Evolutionary conservation across 169 alveolate species (phyloP), one percentile per base, ranked within the genome.

Genomic region (Plasmodium inui): DNA sequence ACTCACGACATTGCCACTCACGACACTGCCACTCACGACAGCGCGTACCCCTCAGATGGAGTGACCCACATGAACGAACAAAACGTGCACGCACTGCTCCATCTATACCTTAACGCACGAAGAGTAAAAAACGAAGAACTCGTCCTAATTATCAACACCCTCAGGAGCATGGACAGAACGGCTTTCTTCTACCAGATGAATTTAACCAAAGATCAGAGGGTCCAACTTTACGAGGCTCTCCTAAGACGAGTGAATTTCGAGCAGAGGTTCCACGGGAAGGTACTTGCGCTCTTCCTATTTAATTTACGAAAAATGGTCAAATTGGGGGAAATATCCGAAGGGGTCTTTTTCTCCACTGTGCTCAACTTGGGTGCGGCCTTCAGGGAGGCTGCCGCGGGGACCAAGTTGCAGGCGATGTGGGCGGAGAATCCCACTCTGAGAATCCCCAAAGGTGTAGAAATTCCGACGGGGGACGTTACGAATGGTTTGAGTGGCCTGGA

Each of bases 281-380:
- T 39, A 39, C n/a, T 89, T 37, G 82, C 94, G 5, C 89, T 89
- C 14, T 70, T 78, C 26, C 50, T 61, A 7, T 89, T 79, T 79
- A 89, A 30, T 89, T 53, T 89, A 39, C 72, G 61, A 79, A 89
- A 14, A 44, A 79, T 89, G 71, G 0, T 61, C 0, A 57, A 12
- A 39, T 41, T 67, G 4, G 53, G 53, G 55, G 93, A 84, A 37
- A 44, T 84, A 72, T 73, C 93, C 1, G 57, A 61, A 34, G 19
- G 32, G 46, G 19, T n/a, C 6, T 34, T 79, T 17, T 89, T 17
- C 28, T 1, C 32, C 10, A 79, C 39, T 30, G 17, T 89, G 22
- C 0, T 26, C 5, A 41, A 67, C 46, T n/a, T 79, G 71, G 12
- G 53, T 37, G 19, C 26, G 2, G 22, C 41, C 46, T 37, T 89